Conservation (phyloP, 805 yeast species). For the Pichia californica region DNA sequence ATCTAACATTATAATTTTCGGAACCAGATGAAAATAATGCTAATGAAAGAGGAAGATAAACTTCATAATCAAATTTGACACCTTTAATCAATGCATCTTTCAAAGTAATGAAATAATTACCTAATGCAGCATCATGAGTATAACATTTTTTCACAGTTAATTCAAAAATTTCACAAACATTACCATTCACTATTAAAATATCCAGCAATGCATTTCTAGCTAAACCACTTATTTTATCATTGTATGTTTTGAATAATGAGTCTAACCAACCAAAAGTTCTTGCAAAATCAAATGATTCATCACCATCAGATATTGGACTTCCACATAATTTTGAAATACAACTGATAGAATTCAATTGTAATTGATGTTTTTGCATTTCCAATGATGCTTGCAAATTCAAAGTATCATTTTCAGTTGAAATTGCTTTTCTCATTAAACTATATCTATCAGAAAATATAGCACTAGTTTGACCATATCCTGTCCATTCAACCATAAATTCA, state of each 20-base stretch:
- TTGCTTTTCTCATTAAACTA: slow-evolving; percentile 42
- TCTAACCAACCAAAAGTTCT: slow-evolving; percentile 78
- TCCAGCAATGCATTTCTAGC: slow-evolving; percentile 71
- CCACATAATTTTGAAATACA: slow-evolving; percentile 79
- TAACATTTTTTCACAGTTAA: slow-evolving; percentile 73
- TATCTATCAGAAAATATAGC: slow-evolving; percentile 62
- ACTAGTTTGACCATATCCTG: slow-evolving; percentile 74
- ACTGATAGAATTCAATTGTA: slow-evolving; percentile 67
- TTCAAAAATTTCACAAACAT: slow-evolving; percentile 42
- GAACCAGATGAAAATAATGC: slow-evolving; percentile 77
- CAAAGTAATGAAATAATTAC: slow-evolving; percentile 64
- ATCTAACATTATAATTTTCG: slow-evolving; percentile 59
- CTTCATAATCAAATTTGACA: slow-evolving; percentile 42
- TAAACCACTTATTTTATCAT: slow-evolving; percentile 48
- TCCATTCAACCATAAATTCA: slow-evolving; percentile 85
- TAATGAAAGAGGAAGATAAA: slow-evolving; percentile 64
- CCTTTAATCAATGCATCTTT: slow-evolving; percentile 55
- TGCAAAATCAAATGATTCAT: slow-evolving; percentile 60
- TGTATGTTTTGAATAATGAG: slow-evolving; percentile 53
- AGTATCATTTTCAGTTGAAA: slow-evolving; percentile 30
- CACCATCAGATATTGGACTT: slow-evolving; percentile 54
- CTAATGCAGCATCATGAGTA: slow-evolving; percentile 47
- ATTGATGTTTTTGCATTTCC: slow-evolving; percentile 68
- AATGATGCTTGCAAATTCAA: slow-evolving; percentile 63
- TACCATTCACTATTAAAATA: slow-evolving; percentile 54